phyloP scores from a whole-genome alignment of 371 early-diverging fungal species.

The Choanephora cucurbitarum region DNA sequence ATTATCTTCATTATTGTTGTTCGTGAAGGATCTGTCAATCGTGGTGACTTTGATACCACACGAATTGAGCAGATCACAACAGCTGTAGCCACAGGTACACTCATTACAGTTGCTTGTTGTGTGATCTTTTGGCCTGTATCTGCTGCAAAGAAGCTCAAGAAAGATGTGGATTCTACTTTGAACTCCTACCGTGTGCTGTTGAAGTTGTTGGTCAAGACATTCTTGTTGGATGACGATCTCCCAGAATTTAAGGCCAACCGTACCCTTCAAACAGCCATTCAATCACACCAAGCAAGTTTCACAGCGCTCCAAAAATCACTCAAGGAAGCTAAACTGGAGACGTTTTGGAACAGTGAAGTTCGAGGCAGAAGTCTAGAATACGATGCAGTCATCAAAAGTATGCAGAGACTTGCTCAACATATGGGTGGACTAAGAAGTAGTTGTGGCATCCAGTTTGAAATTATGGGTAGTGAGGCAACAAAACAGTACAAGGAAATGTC shows the following conservation, averaged over 20 bases:
- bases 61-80: slow-evolving; percentile 60
- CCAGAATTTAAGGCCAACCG: slow-evolving; percentile 55
- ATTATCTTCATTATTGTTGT: slow-evolving; percentile 57
- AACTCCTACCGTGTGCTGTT: slow-evolving; percentile 56
- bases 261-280: slow-evolving; percentile 56
- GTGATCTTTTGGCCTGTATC: slow-evolving; percentile 65
- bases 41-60: slow-evolving; percentile 53
- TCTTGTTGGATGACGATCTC: slow-evolving; percentile 63
- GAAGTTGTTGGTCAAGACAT: slow-evolving; percentile 66
- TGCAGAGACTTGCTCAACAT: slow-evolving; percentile 69
- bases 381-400: slow-evolving; percentile 46
- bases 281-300: slow-evolving; percentile 66
- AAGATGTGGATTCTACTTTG: slow-evolving; percentile 60
- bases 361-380: slow-evolving; percentile 44
- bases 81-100: slow-evolving; percentile 56
- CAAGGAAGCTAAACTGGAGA: slow-evolving; percentile 65
- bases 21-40: slow-evolving; percentile 53
- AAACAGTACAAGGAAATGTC: slow-evolving; percentile 17
- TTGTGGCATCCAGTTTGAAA: slow-evolving; percentile 68
- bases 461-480: slow-evolving; percentile 45
- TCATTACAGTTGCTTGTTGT: slow-evolving; percentile 57
- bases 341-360: slow-evolving; percentile 54
- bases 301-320: slow-evolving; percentile 63
- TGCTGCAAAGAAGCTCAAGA: slow-evolving; percentile 60
- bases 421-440: slow-evolving; percentile 68